Percentiles rank a stretch among this genome's conserved stretches.
Evolutionary conservation across 208 protist genomes (phyloP).

Genomic region (Leptomonas seymouri): DNA sequence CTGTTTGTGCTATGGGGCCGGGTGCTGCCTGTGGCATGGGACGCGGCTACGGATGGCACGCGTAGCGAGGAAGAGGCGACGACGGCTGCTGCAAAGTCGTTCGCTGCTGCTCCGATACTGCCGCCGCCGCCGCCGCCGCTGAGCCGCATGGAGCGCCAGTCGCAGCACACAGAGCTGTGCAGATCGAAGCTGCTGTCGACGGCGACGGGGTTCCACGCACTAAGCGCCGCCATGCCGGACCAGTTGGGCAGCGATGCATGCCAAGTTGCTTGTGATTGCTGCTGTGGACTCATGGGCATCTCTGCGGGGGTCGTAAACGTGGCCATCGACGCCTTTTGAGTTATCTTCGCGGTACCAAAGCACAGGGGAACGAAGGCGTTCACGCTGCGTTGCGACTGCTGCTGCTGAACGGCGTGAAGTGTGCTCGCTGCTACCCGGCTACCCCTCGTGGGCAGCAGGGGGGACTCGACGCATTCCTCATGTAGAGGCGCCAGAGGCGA

Average conservation of each 20-base stretch:
- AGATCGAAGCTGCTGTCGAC: slow-evolving; percentile 15
- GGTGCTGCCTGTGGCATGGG: background rate
- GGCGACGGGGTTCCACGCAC: slow-evolving; percentile 11
- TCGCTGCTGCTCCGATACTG: slow-evolving; percentile 8
- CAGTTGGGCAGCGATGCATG: background rate
- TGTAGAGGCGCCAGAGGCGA: background rate
- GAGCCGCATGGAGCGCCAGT: slow-evolving; percentile 19
- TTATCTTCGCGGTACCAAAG: slow-evolving; percentile 1
- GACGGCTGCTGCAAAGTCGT: slow-evolving; percentile 18
- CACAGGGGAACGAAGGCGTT: slow-evolving; percentile 21
- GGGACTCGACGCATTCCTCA: background rate
- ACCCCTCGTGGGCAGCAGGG: background rate
- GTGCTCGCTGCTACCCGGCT: background rate
- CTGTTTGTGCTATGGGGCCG: background rate
- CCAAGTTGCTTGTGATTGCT: too few species aligned
- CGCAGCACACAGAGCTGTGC: slow-evolving; percentile 14
- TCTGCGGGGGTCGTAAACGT: background rate
- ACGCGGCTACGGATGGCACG: background rate
- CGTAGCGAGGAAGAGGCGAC: slow-evolving; percentile 1
- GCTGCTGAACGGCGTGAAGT: background rate
- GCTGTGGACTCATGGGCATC: slow-evolving; percentile 1
- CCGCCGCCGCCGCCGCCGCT: background rate
- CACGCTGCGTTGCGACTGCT: slow-evolving; percentile 1
- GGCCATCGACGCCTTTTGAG: background rate
- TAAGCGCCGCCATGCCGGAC: background rate